Evolutionary conservation across 2,329 filamentous ascomycete genomes (phyloP), one percentile per base, ranked within the genome.

Genomic region (Byssochlamys sp.): DNA sequence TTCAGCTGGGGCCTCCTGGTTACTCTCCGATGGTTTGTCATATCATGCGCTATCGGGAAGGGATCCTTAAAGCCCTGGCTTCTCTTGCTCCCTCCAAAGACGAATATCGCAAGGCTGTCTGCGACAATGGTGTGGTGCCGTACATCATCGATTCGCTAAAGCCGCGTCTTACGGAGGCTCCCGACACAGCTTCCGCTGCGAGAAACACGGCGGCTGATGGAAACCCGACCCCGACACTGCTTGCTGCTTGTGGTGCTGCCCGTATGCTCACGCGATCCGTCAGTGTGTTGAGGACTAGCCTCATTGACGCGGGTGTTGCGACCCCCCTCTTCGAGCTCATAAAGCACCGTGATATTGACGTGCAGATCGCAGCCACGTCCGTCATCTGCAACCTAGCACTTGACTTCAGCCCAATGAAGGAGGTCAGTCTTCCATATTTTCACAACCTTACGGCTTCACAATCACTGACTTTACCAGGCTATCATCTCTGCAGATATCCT

Each of bases 341-440:
- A 62, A 84, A 80, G 58, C 88, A 94, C 71, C 80, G 81, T 5
- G 84, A 94, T 63, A 75, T 90, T 31, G 85, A 92, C 55, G 86
- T 97, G 3, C 88, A 91, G 68, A 86, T 94, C 68, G 90, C 91
- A 53, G 90, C 92, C 4, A 95, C 90, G 0, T 86, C 88, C 35
- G 86, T 88, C 5, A 83, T 95, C 45, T 90, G 87, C 65, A 99
- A 99, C 70, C 74, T 99, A 53, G 82, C 95, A 4, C 79, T 91
- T 52, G 90, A 95, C 61, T 89, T 95, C 65, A 96, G 91, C 68
- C 91, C 94, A 0, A 91, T 96, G 84, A 86, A 90, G 71, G 85
- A 90, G 70, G 90, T 92, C 71, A 77, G 86, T 78, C 39, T 51
- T n/a, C 33, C 19, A 9, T 56, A 26, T 54, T 24, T 49, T 12